These are phyloP conservation scores for Colletotrichum sp. DNA, from an alignment of 2,329 filamentous ascomycete genomes.

Conservation along the genomic window DNA sequence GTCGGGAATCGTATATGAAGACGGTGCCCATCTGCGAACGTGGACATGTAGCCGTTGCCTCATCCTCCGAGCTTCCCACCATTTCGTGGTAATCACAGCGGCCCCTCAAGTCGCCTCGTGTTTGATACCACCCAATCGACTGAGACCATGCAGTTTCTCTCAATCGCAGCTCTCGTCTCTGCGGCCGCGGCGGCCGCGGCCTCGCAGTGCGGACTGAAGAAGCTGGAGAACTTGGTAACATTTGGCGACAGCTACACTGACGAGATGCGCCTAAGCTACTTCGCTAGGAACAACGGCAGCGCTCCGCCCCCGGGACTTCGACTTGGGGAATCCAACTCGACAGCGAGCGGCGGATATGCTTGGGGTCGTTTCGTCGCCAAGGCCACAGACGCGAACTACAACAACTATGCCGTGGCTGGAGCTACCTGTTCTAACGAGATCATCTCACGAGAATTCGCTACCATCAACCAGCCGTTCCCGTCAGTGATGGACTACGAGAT, in stretches of 20 bases:
- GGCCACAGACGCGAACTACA: slow-evolving; percentile 59
- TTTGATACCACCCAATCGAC: neutral
- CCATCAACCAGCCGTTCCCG: slow-evolving; percentile 63
- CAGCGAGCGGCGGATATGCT: slow-evolving; percentile 68
- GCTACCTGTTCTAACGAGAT: slow-evolving; percentile 76
- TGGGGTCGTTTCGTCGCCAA: slow-evolving; percentile 74
- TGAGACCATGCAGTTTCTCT: neutral
- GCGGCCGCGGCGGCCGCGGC: slow-evolving; percentile 18
- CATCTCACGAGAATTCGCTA: slow-evolving; percentile 56
- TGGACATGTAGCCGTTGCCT: neutral
- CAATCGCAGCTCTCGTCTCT: neutral
- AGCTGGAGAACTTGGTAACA: slow-evolving; percentile 67
- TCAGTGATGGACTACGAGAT: slow-evolving; percentile 67
- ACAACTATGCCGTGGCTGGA: slow-evolving; percentile 76
- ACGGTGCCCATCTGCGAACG: neutral
- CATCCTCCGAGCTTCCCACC: neutral
- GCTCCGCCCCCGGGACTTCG: slow-evolving; percentile 66
- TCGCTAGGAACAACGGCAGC: slow-evolving; percentile 59
- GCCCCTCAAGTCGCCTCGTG: neutral
- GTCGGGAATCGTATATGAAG: neutral
- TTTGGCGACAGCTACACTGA: slow-evolving; percentile 83
- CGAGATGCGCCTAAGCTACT: slow-evolving; percentile 70
- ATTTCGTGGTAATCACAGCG: neutral
- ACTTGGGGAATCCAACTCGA: slow-evolving; percentile 51
- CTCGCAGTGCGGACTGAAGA: slow-evolving; percentile 33